These are phyloP conservation scores for Tulasnella sp. DNA, from an alignment of 768 basidiomycete genomes.

Conservation along the genomic window DNA sequence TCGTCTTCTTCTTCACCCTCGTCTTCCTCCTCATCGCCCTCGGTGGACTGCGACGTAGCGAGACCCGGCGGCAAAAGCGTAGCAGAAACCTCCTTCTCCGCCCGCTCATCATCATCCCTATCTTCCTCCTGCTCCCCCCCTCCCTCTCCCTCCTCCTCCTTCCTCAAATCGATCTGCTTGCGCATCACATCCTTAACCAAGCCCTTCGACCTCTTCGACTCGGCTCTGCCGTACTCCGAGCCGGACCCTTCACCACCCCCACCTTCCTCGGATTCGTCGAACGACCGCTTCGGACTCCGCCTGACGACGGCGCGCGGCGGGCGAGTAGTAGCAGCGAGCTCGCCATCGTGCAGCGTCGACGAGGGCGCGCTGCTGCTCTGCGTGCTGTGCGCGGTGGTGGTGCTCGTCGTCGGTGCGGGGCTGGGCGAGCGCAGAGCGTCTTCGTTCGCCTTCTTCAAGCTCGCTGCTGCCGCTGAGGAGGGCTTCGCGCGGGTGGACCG, in stretches of 20 bases:
- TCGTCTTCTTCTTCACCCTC: constrained; percentile 26
- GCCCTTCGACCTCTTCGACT: constrained; percentile 38
- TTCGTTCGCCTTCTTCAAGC: not conserved
- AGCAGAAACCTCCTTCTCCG: not conserved
- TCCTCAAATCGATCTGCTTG: constrained; percentile 27
- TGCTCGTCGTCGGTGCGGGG: constrained; percentile 41
- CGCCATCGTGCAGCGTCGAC: constrained; percentile 1
- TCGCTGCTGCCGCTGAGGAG: too few relatives aligned
- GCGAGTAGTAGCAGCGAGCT: not conserved
- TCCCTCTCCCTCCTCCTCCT: not conserved
- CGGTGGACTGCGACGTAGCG: not conserved
- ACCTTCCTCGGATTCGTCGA: constrained; percentile 49
- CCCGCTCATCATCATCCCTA: not conserved
- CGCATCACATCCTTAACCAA: constrained; percentile 35
- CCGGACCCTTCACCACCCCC: constrained; percentile 34
- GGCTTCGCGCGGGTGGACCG: not conserved
- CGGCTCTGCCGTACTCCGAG: constrained; percentile 34
- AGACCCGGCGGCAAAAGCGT: not conserved
- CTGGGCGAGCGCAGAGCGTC: not conserved
- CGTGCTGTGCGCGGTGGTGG: not conserved
- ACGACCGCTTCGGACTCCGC: constrained; percentile 50
- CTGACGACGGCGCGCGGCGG: not conserved
- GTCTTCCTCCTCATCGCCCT: not conserved
- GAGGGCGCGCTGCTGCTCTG: constrained; percentile 20
- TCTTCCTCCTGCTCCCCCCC: too few relatives aligned